Evolutionary conservation across 257 asterid species (phyloP), one percentile per base, ranked within the genome.

Genomic region (Coffea eugenioides): DNA sequence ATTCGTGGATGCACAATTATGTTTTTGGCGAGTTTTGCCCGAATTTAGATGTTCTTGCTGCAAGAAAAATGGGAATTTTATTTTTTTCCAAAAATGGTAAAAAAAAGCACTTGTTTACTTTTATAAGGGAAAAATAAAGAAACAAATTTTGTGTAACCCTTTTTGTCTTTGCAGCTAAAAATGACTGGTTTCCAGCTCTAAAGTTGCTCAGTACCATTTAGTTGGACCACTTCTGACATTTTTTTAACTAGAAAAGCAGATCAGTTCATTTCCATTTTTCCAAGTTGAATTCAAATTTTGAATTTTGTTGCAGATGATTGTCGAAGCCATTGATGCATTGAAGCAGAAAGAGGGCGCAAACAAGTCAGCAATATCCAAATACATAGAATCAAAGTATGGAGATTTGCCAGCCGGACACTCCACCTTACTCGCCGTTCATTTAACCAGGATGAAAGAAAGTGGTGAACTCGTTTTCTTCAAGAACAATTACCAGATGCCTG

Each of bases 251-350:
- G 43, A 39, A 39, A 39, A 39, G 43, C 43, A 4, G 43, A 39
- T 51, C 6, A 8, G 43, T 5, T 25, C 8, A 39, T 15, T 15
- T 43, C 10, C 18, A 39, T 56, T 14, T 49, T 77, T 25, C 66
- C 66, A 8, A 21, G 66, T 62, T 14, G 6, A n/a, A 76, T 41
- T 61, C 1, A 69, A 41, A 3, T 8, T 12, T 68, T 21, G 8
- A 45, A 66, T 72, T 59, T 76, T 39, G 71, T 80, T 80, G 77
- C 88, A 94, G 98, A 87, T 91, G 94, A 94, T 94, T 70, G 77
- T 88, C 88, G 98, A 91, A 77, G 96, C 98, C 34, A 77, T 94
- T 41, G 95, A 89, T 71, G 90, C 87, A 18, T 81, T 89, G 87
- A 86, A 91, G 61, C 90, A 88, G 59, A 59, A 86, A 6, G 97